Evolutionary conservation across 345 rosid species (phyloP).

Genomic region (Salix brachista): DNA sequence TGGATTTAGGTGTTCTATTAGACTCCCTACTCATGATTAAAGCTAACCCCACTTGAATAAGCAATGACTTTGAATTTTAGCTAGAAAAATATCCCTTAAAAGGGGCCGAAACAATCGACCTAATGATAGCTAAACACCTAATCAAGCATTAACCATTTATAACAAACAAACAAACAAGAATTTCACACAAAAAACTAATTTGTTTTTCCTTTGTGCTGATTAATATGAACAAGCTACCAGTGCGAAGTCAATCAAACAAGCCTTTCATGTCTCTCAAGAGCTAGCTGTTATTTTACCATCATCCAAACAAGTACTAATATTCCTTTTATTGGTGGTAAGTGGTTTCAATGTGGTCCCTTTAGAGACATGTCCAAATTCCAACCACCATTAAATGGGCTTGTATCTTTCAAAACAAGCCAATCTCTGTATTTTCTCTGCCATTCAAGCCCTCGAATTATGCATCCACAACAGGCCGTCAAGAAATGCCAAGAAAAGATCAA

Average conservation of each 20-base stretch:
- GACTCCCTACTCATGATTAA: background rate
- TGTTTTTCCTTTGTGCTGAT: background rate
- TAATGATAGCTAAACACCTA: background rate
- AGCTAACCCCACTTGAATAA: background rate
- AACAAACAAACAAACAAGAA: background rate
- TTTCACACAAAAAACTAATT: background rate
- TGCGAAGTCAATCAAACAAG: slow-evolving; percentile 15
- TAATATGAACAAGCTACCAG: background rate
- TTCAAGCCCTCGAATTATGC: slow-evolving; percentile 8
- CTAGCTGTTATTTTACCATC: slow-evolving; percentile 17
- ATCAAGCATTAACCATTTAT: background rate
- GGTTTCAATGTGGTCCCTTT: slow-evolving; percentile 25
- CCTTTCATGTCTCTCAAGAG: slow-evolving; percentile 23
- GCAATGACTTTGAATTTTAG: background rate
- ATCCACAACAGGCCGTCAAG: background rate
- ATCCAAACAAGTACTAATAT: slow-evolving; percentile 1
- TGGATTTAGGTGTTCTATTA: background rate
- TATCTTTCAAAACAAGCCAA: slow-evolving; percentile 21
- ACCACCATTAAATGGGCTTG: slow-evolving; percentile 15
- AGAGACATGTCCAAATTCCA: slow-evolving; percentile 22
- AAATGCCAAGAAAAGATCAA: slow-evolving; percentile 25
- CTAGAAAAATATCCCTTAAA: background rate
- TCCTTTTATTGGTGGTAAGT: slow-evolving; percentile 13
- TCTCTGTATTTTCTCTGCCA: slow-evolving; percentile 19
- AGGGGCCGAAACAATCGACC: background rate